Conservation (phyloP, 495 filamentous ascomycete species). For the Articulospora tetracladia region DNA sequence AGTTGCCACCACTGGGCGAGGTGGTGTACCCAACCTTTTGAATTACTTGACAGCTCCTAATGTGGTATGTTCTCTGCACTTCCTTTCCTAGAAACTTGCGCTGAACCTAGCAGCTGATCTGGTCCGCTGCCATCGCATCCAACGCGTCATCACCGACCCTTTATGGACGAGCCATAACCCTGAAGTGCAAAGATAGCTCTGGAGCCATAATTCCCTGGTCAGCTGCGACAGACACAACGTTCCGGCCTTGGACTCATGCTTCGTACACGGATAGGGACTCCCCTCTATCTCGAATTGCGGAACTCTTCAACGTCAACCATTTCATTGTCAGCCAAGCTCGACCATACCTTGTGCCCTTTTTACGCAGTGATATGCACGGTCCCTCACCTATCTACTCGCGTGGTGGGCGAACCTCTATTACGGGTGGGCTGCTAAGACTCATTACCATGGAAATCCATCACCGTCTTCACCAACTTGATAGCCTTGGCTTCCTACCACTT, state of each 20-base stretch:
- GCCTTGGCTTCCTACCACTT: conserved; percentile 65
- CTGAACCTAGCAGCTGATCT: conserved; percentile 59
- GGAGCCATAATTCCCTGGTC: conserved; percentile 81
- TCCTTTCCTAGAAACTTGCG: not conserved
- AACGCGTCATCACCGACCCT: conserved; percentile 71
- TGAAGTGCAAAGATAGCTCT: conserved; percentile 78
- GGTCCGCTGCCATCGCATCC: conserved; percentile 90
- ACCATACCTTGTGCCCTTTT: conserved; percentile 80
- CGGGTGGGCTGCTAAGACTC: conserved; percentile 62
- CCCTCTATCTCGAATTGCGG: conserved; percentile 76
- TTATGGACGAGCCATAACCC: conserved; percentile 57
- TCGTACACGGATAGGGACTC: conserved; percentile 72
- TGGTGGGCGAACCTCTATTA: conserved; percentile 50
- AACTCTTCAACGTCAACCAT: conserved; percentile 93
- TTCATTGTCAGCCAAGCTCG: conserved; percentile 78
- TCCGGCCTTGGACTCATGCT: conserved; percentile 64
- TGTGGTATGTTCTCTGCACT: conserved; percentile 56
- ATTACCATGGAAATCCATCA: conserved; percentile 76
- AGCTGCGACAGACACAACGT: conserved; percentile 59
- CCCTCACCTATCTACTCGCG: conserved; percentile 58
- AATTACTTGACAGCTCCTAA: conserved; percentile 96
- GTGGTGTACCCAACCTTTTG: conserved; percentile 78
- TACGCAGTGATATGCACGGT: conserved; percentile 76
- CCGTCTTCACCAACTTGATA: conserved; percentile 77
- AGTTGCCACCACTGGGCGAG: conserved; percentile 66